Base-by-base conservation (phyloP, 2,329 filamentous ascomycete species). In the Paracamarosporium sp. region DNA sequence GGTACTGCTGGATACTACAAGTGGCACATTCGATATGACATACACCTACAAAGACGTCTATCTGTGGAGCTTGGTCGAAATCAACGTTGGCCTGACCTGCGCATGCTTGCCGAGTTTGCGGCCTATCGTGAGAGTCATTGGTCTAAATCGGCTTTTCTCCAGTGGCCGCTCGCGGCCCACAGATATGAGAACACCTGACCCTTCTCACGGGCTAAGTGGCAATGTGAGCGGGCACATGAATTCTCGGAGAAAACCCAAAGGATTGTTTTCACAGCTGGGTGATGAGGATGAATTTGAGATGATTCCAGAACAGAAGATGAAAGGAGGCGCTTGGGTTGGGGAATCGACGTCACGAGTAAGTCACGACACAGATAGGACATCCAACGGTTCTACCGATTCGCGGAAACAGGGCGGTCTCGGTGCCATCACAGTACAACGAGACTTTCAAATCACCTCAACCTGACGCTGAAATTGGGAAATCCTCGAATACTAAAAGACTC, bases 21-120 rank as follows among this genome's bases (percentile, higher is more conserved):
- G 56, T 5, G 61, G 57, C 24, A 11, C n/a, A 4, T 30, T 51
- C 35, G 64, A 70, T 45, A 52, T 63, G 0, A 69, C 68, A 9
- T 70, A 65, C 61, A 68, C 65, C 53, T 70, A 66, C 61, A 61
- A 64, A 46, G 68, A 70, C 24, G 63, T 70, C 55, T 64, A 67
- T 41, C 51, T 68, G 3, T 70, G 68, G 68, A 59, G 52, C 6
- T 55, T 67, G 24, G 64, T 69, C n/a, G 66, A 69, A 41, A 53
- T 67, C 53, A 69, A 69, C 50, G 55, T 69, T 8, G 66, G 67
- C n/a, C 56, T 69, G 20, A 57, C 51, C 1, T 68, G 65, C 58
- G 67, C 63, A 13, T 68, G 67, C 35, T 53, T 70, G 4, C 66
- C 66, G 5, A 60, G 57, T 30, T 46, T 70, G 27, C 63, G 64